A percentile compares a stretch with the other conserved stretches of the same genome.
Evolutionary conservation across 1,284 basidiomycete genomes (phyloP).

Genomic region (Pseudozyma hubeiensis): DNA sequence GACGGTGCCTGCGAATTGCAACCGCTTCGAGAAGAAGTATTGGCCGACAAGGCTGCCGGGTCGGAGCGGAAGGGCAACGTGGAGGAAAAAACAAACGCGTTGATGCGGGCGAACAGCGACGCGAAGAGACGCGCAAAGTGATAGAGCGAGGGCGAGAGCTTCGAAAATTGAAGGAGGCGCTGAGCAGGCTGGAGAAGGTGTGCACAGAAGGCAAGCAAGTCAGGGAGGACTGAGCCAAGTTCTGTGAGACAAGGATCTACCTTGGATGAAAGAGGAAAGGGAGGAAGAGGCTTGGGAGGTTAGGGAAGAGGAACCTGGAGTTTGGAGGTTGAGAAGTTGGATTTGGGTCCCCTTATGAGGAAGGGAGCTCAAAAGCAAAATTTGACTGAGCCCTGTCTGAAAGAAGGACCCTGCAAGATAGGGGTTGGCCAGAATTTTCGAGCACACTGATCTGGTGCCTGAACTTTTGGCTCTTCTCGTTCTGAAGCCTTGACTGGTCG

Average conservation of each 20-base stretch:
- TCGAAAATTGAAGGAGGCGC: not conserved
- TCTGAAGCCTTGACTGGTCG: not conserved
- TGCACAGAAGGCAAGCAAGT: not conserved
- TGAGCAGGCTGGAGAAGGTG: not conserved
- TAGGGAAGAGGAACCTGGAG: not conserved
- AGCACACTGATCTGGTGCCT: conserved; percentile 15
- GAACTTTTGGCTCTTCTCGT: not conserved
- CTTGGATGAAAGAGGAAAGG: not conserved
- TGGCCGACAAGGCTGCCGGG: not conserved
- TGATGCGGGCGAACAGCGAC: not conserved
- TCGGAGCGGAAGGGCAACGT: not conserved
- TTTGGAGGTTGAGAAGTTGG: too few relatives aligned
- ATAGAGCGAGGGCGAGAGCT: not conserved
- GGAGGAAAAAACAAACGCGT: conserved; percentile 1
- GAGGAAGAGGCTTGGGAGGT: not conserved
- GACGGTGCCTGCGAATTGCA: too few relatives aligned
- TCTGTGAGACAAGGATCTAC: too few relatives aligned
- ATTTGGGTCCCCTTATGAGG: too few relatives aligned
- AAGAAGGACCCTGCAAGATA: not conserved
- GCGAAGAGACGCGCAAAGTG: conserved; percentile 13
- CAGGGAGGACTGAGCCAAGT: not conserved
- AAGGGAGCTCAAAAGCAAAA: not conserved
- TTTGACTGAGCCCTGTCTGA: not conserved
- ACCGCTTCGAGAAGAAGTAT: not conserved
- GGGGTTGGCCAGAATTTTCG: not conserved